phyloP scores from a whole-genome alignment of 1,284 basidiomycete genomes.

The Ceratobasidium sp. region DNA sequence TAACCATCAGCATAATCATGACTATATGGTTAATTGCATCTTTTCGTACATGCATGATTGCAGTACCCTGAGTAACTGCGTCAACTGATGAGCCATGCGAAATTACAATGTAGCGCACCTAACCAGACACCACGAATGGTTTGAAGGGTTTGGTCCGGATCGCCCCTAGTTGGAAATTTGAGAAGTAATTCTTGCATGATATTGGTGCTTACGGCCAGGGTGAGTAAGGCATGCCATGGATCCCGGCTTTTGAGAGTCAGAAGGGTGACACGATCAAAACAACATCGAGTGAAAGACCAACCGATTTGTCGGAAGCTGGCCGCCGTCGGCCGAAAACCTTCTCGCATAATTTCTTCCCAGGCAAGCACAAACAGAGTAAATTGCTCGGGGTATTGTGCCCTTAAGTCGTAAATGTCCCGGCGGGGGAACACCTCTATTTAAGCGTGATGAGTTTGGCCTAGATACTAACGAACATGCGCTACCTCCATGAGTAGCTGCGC shows the following conservation, averaged over 20 bases:
- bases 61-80: slow-evolving; percentile 15
- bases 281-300: not conserved
- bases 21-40: not conserved
- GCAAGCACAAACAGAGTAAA: slow-evolving; percentile 46
- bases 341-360: slow-evolving; percentile 14
- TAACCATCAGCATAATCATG: not conserved
- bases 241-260: slow-evolving; percentile 10
- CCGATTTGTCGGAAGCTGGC: slow-evolving; percentile 17
- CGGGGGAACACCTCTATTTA: slow-evolving; percentile 24
- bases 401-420: slow-evolving; percentile 40
- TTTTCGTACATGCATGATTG: slow-evolving; percentile 22
- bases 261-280: not conserved
- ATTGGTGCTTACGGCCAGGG: slow-evolving; percentile 33
- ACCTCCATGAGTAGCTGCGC: too few species aligned
- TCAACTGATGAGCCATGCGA: not conserved
- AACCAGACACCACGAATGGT: not conserved
- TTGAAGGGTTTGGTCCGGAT: not conserved
- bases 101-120: not conserved
- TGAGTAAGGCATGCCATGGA: slow-evolving; percentile 47
- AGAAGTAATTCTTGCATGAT: not conserved
- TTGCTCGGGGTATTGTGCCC: slow-evolving; percentile 33
- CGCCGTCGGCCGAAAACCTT: slow-evolving; percentile 25
- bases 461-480: too few species aligned
- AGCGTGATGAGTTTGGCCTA: too few species aligned
- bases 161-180: not conserved